These are phyloP conservation scores for Kuraishia ogatae DNA, from an alignment of 805 yeast genomes.

Conservation along the genomic window DNA sequence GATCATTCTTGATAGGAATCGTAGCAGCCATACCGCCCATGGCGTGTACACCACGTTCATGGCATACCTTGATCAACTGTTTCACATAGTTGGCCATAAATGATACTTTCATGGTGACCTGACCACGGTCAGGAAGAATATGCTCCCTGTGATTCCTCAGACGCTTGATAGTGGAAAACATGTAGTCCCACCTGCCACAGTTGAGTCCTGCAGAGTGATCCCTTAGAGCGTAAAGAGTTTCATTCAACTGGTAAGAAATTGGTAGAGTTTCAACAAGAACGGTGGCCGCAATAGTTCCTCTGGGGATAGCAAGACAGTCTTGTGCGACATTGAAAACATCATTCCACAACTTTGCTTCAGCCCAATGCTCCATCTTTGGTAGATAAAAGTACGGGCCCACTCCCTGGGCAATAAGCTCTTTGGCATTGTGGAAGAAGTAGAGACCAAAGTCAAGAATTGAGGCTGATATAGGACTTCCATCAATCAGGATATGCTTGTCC, in stretches of 20 bases:
- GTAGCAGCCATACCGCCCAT: slow-evolving; percentile 92
- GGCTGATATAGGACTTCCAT: slow-evolving; percentile 70
- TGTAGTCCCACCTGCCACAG: slow-evolving; percentile 89
- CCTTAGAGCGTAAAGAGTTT: slow-evolving; percentile 67
- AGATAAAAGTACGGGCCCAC: slow-evolving; percentile 76
- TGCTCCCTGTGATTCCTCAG: slow-evolving; percentile 60
- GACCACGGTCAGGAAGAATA: slow-evolving; percentile 71
- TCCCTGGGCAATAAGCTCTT: slow-evolving; percentile 50
- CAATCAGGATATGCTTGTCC: slow-evolving; percentile 63
- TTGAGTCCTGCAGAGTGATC: slow-evolving; percentile 74
- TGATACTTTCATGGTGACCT: slow-evolving; percentile 73
- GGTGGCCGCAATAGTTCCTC: slow-evolving; percentile 78
- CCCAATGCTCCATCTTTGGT: slow-evolving; percentile 82
- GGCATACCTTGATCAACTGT: slow-evolving; percentile 65
- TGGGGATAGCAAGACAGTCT: slow-evolving; percentile 56
- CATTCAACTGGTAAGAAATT: slow-evolving; percentile 83
- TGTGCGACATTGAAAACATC: slow-evolving; percentile 71
- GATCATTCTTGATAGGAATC: slow-evolving; percentile 70
- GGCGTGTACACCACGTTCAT: slow-evolving; percentile 73
- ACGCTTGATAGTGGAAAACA: slow-evolving; percentile 71
- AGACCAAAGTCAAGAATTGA: slow-evolving; percentile 75
- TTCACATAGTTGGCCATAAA: slow-evolving; percentile 75
- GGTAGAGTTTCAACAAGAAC: slow-evolving; percentile 79
- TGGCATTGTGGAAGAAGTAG: slow-evolving; percentile 70
- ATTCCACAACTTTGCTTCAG: slow-evolving; percentile 80